These are phyloP conservation scores for Aegilops longissima DNA, from an alignment of 176 grass and related monocot species.

Conservation along the genomic window DNA sequence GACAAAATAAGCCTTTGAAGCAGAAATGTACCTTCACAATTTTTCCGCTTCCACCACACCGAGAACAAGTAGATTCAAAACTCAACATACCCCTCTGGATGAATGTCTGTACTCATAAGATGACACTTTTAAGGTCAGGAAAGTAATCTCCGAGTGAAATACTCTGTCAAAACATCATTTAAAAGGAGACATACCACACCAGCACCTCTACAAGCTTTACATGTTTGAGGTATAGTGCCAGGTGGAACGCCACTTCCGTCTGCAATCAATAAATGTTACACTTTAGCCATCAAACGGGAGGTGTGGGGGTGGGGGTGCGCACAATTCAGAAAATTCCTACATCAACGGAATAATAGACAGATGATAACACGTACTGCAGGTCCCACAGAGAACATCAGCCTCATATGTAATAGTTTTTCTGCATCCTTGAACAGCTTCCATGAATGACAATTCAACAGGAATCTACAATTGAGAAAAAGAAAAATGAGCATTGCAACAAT, in stretches of 20 bases:
- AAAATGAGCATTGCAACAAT: constrained; percentile 28
- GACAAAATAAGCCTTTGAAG: constrained; percentile 20
- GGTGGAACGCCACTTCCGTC: constrained; percentile 91
- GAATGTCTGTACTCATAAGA: constrained; percentile 51
- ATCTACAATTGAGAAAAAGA: constrained; percentile 43
- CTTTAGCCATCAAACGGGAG: constrained; percentile 13
- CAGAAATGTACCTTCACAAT: constrained; percentile 62
- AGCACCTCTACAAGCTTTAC: constrained; percentile 83
- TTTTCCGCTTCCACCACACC: constrained; percentile 72
- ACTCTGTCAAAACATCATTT: constrained; percentile 12
- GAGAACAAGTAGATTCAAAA: constrained; percentile 58
- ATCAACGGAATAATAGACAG: constrained; percentile 20
- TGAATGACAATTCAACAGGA: constrained; percentile 90
- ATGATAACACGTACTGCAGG: constrained; percentile 75
- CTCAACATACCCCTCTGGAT: constrained; percentile 57
- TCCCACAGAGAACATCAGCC: constrained; percentile 67
- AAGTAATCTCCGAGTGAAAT: constrained; percentile 18
- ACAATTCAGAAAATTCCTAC: not conserved
- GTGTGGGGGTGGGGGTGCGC: not conserved
- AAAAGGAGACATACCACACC: constrained; percentile 64
- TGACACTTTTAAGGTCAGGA: constrained; percentile 28
- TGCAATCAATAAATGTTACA: constrained; percentile 40
- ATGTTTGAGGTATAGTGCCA: constrained; percentile 92
- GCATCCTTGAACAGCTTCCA: constrained; percentile 98
- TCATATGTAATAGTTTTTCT: constrained; percentile 83